Evolutionary conservation across 371 early-diverging fungal genomes (phyloP).

Genomic region (Mucor indicus): DNA sequence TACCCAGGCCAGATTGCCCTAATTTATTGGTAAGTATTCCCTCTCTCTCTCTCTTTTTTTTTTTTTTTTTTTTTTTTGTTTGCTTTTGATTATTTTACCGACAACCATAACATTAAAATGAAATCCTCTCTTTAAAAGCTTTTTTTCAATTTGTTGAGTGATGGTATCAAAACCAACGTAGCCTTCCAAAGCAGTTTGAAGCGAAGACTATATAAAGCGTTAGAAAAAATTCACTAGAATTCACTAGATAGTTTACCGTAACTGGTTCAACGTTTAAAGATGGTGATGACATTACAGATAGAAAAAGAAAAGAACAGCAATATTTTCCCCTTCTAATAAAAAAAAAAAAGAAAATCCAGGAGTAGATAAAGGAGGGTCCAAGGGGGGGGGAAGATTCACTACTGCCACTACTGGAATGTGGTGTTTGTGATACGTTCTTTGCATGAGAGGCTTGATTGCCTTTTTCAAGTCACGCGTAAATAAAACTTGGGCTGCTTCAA

Average conservation of each 20-base stretch:
- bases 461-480: too few relatives aligned
- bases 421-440: too few relatives aligned
- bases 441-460: too few relatives aligned
- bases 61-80: background rate
- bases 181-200: slow-evolving; percentile 44
- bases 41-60: background rate
- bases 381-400: too few relatives aligned
- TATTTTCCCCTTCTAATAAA: too few relatives aligned
- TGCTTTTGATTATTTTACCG: slow-evolving; percentile 51
- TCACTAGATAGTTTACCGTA: background rate
- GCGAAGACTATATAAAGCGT: slow-evolving; percentile 38
- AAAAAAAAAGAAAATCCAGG: background rate
- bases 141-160: slow-evolving; percentile 90
- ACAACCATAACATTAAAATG: slow-evolving; percentile 94
- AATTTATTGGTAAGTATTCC: background rate
- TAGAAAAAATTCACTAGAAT: background rate
- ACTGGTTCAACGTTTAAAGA: slow-evolving; percentile 7
- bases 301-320: too few relatives aligned
- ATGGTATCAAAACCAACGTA: slow-evolving; percentile 97
- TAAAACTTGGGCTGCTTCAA: background rate
- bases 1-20: slow-evolving; percentile 98
- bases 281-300: slow-evolving; percentile 17
- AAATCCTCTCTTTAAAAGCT: slow-evolving; percentile 91
- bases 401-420: too few relatives aligned
- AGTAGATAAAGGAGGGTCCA: background rate